A percentile compares a stretch with the other conserved stretches of the same genome.
phyloP scores from a whole-genome alignment of 2,329 filamentous ascomycete genomes.

The Thelonectria discophora region DNA sequence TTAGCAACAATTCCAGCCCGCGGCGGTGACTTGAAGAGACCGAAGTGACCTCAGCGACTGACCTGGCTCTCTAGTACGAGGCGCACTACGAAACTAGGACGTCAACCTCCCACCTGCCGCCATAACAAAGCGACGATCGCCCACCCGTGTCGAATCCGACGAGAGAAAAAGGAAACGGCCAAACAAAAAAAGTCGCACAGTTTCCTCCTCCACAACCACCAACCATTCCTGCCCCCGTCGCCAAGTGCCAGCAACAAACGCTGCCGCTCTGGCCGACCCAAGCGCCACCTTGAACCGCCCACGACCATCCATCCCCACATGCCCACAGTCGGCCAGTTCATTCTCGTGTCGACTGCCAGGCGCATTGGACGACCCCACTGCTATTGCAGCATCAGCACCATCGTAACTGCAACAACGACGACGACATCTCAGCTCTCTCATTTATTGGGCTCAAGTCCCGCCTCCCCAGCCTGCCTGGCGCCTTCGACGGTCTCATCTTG shows the following conservation, averaged over 20 bases:
- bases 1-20: constrained; percentile 31
- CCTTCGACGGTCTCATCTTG: constrained; percentile 27
- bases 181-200: neutral
- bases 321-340: constrained; percentile 35
- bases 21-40: constrained; percentile 19
- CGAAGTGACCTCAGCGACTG: constrained; percentile 1
- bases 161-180: neutral
- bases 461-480: constrained; percentile 30
- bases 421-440: constrained; percentile 29
- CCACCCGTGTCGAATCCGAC: constrained; percentile 10
- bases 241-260: constrained; percentile 22
- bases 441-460: constrained; percentile 21
- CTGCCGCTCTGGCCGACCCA: constrained; percentile 30
- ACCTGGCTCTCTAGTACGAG: neutral
- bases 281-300: constrained; percentile 40
- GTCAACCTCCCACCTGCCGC: constrained; percentile 11
- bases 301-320: constrained; percentile 42
- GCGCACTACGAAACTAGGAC: neutral
- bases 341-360: constrained; percentile 42
- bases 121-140: constrained; percentile 7
- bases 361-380: constrained; percentile 44
- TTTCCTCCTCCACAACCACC: neutral
- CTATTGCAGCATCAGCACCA: constrained; percentile 31
- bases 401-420: constrained; percentile 33
- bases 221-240: neutral